Conservation (phyloP, 495 filamentous ascomycete species). For the Xylaria curta region DNA sequence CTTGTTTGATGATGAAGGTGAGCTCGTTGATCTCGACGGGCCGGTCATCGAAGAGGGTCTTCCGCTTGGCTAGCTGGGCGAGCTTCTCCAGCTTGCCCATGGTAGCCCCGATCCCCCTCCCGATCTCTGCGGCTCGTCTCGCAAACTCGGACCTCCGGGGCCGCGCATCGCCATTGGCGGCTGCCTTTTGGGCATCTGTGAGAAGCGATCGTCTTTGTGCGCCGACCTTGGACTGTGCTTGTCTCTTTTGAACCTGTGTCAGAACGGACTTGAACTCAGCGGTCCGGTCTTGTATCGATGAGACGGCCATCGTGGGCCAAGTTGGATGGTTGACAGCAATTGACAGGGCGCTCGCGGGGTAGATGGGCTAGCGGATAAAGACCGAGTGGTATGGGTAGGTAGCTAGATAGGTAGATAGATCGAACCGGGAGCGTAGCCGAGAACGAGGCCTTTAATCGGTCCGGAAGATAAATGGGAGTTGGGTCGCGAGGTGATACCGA, state of each 20-base stretch:
- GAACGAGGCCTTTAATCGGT: background rate
- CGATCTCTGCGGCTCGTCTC: slow-evolving; percentile 85
- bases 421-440: background rate
- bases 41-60: slow-evolving; percentile 95
- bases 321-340: background rate
- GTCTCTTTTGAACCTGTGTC: slow-evolving; percentile 76
- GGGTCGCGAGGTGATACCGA: background rate
- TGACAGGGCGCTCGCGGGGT: background rate
- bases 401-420: background rate
- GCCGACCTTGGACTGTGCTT: slow-evolving; percentile 71
- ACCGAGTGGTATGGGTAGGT: background rate
- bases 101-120: slow-evolving; percentile 85
- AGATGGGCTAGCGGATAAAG: background rate
- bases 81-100: slow-evolving; percentile 94
- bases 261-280: slow-evolving; percentile 92
- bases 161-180: slow-evolving; percentile 67
- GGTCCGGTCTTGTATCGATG: slow-evolving; percentile 94
- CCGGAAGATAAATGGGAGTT: background rate
- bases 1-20: slow-evolving; percentile 90
- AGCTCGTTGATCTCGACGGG: slow-evolving; percentile 96
- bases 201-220: slow-evolving; percentile 83
- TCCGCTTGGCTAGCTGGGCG: slow-evolving; percentile 91
- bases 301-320: slow-evolving; percentile 36
- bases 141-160: slow-evolving; percentile 78
- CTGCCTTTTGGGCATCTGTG: slow-evolving; percentile 71